Base-by-base conservation (phyloP, 495 filamentous ascomycete genomes). In the Hamigera avellanea region DNA sequence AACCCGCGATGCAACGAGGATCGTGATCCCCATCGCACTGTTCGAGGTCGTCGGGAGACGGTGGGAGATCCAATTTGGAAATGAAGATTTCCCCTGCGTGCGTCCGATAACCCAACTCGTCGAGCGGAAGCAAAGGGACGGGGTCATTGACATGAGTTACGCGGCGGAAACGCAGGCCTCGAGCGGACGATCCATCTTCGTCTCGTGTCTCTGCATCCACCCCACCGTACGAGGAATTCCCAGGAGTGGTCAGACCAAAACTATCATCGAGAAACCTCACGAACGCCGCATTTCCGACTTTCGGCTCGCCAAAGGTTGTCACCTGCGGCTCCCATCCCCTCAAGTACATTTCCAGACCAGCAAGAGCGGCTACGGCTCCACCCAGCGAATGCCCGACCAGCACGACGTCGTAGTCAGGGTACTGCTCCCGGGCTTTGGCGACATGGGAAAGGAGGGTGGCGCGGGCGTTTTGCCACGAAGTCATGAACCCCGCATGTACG, bases 221-320 rank as follows among this genome's bases (percentile, higher is more conserved):
- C 21, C 9, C 21, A 23, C 5, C 21, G n/a, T n/a, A n/a, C 21
- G 21, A 23, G 8, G 38, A 29, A 14, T 32, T 3, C 6, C 6
- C 19, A 33, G 16, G 4, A 9, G n/a, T n/a, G n/a, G 19, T 46
- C 30, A 81, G 59, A 2, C 62, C 53, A 54, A 95, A 95, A 5
- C 67, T 63, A 0, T 54, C 44, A 45, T 91, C 73, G 3, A 93
- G 52, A 42, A 79, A 96, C 3, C 62, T 44, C 8, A 65, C 77
- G 40, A 96, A 70, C 5, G 54, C 77, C 17, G 60, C 49, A 56
- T 96, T 98, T 1, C 91, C 91, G 10, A 93, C 55, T 32, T 78
- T 73, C 14, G 91, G 91, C 53, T 96, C 86, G 12, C 91, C 91
- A 53, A 95, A 96, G 1, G 91, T 96, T 10, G 89, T 95, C 0